Percentiles rank a stretch among this genome's conserved stretches.
phyloP scores from a whole-genome alignment of 2,329 filamentous ascomycete genomes.

The Botrytis sinoallii region DNA sequence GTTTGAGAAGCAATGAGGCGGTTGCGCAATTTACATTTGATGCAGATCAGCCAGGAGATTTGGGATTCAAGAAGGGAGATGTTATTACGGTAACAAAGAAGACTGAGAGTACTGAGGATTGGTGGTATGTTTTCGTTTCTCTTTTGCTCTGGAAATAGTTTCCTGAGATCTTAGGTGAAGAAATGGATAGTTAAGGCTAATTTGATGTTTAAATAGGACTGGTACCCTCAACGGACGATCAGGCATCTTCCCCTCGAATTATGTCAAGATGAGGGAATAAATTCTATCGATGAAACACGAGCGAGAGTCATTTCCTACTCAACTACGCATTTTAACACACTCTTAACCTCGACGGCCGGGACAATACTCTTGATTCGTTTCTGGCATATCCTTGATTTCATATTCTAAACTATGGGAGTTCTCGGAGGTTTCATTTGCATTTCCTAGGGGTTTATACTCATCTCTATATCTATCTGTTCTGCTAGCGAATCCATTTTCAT shows the following conservation, averaged over 20 bases:
- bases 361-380: not conserved
- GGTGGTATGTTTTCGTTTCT: constrained; percentile 65
- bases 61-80: constrained; percentile 97
- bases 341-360: not conserved
- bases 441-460: not conserved
- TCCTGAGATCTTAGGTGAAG: not conserved
- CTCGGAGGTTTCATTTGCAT: not conserved
- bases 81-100: constrained; percentile 92
- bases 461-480: not conserved
- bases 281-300: not conserved
- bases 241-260: constrained; percentile 89
- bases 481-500: not conserved
- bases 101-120: constrained; percentile 90
- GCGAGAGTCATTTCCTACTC: not conserved
- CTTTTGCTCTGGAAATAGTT: not conserved
- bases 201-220: constrained; percentile 55
- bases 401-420: not conserved
- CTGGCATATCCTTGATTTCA: not conserved
- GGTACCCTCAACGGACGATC: constrained; percentile 80
- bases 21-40: constrained; percentile 93
- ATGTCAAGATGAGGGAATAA: constrained; percentile 63
- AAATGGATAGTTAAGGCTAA: not conserved
- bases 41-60: constrained; percentile 84
- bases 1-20: constrained; percentile 71
- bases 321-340: not conserved